Evolutionary conservation across 768 basidiomycete species (phyloP).

Genomic region (Trametes coccinea): DNA sequence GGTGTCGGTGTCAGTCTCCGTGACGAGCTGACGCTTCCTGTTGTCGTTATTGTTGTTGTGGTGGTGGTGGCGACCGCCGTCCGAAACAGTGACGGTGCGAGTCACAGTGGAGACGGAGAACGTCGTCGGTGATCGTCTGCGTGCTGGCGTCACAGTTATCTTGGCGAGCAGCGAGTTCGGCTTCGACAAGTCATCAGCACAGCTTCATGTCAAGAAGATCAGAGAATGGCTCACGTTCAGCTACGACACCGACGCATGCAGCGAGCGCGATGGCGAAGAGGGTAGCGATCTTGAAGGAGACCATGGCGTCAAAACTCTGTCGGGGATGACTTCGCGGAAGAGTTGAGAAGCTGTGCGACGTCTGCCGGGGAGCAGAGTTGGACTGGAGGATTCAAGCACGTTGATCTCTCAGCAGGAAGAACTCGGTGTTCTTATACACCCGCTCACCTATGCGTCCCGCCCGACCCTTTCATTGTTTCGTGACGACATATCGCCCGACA

Average conservation of each 20-base stretch:
- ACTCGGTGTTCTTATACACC: not conserved
- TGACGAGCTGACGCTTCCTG: not conserved
- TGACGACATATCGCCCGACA: not conserved
- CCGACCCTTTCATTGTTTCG: not conserved
- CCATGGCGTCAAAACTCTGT: not conserved
- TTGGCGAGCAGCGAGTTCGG: not conserved
- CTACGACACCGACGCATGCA: not conserved
- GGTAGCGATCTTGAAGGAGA: not conserved
- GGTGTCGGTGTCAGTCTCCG: not conserved
- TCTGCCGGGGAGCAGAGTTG: not conserved
- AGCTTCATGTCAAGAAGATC: too few relatives aligned
- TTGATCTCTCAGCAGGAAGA: not conserved
- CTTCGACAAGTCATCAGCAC: too few relatives aligned
- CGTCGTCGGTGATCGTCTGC: not conserved
- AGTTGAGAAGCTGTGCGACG: not conserved
- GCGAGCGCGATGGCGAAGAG: constrained; percentile 5
- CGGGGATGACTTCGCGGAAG: not conserved
- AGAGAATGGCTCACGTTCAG: not conserved
- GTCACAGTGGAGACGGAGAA: constrained; percentile 9
- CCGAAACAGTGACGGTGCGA: constrained; percentile 2
- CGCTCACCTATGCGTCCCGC: not conserved
- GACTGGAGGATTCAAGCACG: not conserved
- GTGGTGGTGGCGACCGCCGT: not conserved
- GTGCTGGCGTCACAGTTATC: not conserved
- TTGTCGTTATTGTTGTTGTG: not conserved